Evolutionary conservation across 352 stramenopile genomes (phyloP), one percentile per base, ranked within the genome.

Genomic region (Thalassiosira exigua): DNA sequence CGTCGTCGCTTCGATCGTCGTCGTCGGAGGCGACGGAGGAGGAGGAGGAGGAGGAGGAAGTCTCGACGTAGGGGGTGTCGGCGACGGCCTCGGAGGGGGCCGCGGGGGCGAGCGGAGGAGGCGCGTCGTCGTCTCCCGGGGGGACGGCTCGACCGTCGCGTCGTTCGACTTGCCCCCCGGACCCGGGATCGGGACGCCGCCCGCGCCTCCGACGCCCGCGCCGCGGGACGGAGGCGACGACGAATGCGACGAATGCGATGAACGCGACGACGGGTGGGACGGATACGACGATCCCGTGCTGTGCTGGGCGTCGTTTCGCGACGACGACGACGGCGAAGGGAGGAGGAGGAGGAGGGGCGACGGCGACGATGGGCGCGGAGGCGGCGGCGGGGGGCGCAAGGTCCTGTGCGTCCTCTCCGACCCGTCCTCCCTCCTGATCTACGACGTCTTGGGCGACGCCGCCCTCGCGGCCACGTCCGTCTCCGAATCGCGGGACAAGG

Each of bases 281-380:
- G 62, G 39, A 21, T 75, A 84, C 59, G 7, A 53, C 1, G 51
- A 70, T 69, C 67, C 62, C 7, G 56, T 81, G 5, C 14, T 86
- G 24, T 86, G 78, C 57, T 86, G 78, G 78, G 73, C 78, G 14
- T 79, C 66, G 0, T 86, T 86, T 39, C 52, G 69, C 32, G 21
- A 29, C 53, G 22, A 5, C 4, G 44, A 42, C n/a, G 17, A 29
- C 27, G 29, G 19, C 1, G 14, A 42, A 33, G 33, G 14, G n/a
- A 39, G 44, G 5, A 19, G 65, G 27, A 14, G 32, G 26, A 9
- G 27, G 17, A 42, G 33, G 5, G 17, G 17, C 46, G 46, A 21
- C 9, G 36, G 36, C 7, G 14, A 14, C 36, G 36, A 14, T 14
- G 36, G 36, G 7, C 7, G 36, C 36, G 36, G 36, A 14, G 36